A percentile compares a stretch with the other conserved stretches of the same genome.
Evolutionary conservation across 1,139 yeast species (phyloP).

Genomic region (Hyphopichia buzzinii): DNA sequence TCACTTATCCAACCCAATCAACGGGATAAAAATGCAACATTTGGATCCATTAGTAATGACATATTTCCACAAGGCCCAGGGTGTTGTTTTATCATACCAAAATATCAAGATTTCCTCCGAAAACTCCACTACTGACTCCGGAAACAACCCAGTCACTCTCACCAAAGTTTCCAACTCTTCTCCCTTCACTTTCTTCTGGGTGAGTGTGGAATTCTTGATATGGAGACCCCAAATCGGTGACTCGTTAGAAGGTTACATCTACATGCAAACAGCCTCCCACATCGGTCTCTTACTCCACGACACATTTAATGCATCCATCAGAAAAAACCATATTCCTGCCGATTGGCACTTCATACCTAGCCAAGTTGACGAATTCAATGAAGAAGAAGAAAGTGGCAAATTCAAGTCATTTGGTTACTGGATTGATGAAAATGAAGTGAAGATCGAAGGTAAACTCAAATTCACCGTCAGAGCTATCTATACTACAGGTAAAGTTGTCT

Average conservation of each 20-base stretch:
- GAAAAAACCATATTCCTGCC: constrained; percentile 76
- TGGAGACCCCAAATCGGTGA: constrained; percentile 93
- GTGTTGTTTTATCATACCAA: constrained; percentile 79
- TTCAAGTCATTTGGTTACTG: constrained; percentile 76
- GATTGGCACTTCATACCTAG: constrained; percentile 81
- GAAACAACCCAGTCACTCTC: constrained; percentile 28
- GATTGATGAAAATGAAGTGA: constrained; percentile 71
- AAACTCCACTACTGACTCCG: constrained; percentile 31
- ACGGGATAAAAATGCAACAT: constrained; percentile 84
- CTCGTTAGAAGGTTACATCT: constrained; percentile 76
- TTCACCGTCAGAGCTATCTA: constrained; percentile 73
- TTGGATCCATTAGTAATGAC: constrained; percentile 87
- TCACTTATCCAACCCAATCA: constrained; percentile 62
- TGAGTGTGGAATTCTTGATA: constrained; percentile 74
- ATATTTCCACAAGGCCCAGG: constrained; percentile 68
- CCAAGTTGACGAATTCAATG: constrained; percentile 58
- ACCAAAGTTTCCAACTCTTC: constrained; percentile 76
- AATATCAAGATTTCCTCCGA: constrained; percentile 47
- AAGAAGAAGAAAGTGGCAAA: constrained; percentile 15
- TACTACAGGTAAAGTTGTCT: constrained; percentile 77
- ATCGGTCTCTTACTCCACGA: constrained; percentile 89
- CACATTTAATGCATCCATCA: constrained; percentile 91
- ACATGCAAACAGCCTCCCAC: constrained; percentile 93
- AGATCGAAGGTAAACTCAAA: constrained; percentile 75
- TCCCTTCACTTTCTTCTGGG: constrained; percentile 89